phyloP scores from a whole-genome alignment of 2,329 filamentous ascomycete genomes.

The Colletotrichum sp. region DNA sequence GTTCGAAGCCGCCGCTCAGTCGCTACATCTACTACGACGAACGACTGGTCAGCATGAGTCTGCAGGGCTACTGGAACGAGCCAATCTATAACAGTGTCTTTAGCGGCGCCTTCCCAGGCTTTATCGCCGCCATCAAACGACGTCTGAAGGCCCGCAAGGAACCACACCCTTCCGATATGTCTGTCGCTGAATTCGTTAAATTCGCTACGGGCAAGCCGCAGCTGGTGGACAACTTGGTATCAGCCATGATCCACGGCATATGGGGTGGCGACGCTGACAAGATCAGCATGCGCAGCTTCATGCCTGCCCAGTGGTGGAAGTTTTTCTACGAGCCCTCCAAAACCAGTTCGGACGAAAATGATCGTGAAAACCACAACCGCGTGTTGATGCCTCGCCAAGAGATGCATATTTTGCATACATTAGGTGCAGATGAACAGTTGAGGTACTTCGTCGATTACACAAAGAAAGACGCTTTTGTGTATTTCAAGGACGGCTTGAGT shows the following conservation, averaged over 20 bases:
- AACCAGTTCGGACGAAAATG: neutral
- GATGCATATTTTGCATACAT: conserved; percentile 28
- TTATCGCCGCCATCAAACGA: conserved; percentile 40
- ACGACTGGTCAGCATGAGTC: conserved; percentile 45
- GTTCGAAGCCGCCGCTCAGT: conserved; percentile 12
- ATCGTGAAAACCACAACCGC: neutral
- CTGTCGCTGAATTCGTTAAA: conserved; percentile 70
- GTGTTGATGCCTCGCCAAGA: conserved; percentile 34
- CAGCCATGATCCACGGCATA: conserved; percentile 83
- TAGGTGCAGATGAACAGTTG: conserved; percentile 27
- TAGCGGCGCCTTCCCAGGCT: conserved; percentile 31
- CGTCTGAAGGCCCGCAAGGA: conserved; percentile 23
- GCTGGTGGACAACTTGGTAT: conserved; percentile 74
- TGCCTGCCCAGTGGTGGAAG: conserved; percentile 52
- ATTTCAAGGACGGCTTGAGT: conserved; percentile 65
- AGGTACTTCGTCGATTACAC: neutral
- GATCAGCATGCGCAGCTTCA: conserved; percentile 72
- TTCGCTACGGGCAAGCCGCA: conserved; percentile 56
- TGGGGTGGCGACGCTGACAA: conserved; percentile 89
- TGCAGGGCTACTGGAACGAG: conserved; percentile 23
- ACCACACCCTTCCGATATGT: conserved; percentile 63
- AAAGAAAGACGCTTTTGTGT: conserved; percentile 30
- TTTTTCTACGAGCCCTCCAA: conserved; percentile 17
- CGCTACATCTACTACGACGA: conserved; percentile 92
- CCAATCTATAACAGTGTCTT: conserved; percentile 39